Base-by-base conservation (phyloP, 2,329 filamentous ascomycete species). In the Nigrograna mackinnonii region DNA sequence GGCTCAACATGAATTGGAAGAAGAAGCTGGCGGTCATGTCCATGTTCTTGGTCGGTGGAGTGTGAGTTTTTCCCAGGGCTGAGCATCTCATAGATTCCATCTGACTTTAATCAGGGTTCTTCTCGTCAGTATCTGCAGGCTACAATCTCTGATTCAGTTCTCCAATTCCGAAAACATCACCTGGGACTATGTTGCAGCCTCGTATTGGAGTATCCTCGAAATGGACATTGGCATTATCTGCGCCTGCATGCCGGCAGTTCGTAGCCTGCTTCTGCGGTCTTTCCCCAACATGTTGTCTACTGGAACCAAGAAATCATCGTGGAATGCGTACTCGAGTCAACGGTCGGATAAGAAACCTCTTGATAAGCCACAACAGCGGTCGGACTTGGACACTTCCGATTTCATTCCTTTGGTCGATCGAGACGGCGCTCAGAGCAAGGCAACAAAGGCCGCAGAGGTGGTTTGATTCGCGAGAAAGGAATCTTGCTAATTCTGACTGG, bases 141-240 rank as follows among this genome's bases (percentile, higher is more conserved):
- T 76, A 3, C 64, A 69, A 18, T 71, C 66, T 16, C 58, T 76
- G 34, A 65, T 75, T 26, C 55, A 67, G 17, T 75, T 76, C 47
- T 67, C 68, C 9, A 66, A 63, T 19, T 69, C 71, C 1, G 40
- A 62, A 0, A 75, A 76, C 45, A 44, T 69, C 2, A 66, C 61
- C 2, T 70, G 68, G 60, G 60, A 63, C 38, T 62, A 62, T n/a
- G 44, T 53, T 1, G 47, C 56, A 4, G 45, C 60, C 6, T 54
- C 55, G n/a, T 60, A 62, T 43, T 64, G 56, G 56, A 58, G 53
- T 2, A 48, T 49, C 2, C 37, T 62, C 7, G 61, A 65, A 51
- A 41, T 55, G 9, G 47, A 62, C 17, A 48, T 65, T 30, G 57
- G 58, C 13, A 49, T 61, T 37, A 47, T 63, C 35, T 33, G 57